Percentiles rank a stretch among this genome's conserved stretches.
These are phyloP conservation scores for Vanrija pseudolonga DNA, from an alignment of 1,284 basidiomycete species.

Conservation along the genomic window DNA sequence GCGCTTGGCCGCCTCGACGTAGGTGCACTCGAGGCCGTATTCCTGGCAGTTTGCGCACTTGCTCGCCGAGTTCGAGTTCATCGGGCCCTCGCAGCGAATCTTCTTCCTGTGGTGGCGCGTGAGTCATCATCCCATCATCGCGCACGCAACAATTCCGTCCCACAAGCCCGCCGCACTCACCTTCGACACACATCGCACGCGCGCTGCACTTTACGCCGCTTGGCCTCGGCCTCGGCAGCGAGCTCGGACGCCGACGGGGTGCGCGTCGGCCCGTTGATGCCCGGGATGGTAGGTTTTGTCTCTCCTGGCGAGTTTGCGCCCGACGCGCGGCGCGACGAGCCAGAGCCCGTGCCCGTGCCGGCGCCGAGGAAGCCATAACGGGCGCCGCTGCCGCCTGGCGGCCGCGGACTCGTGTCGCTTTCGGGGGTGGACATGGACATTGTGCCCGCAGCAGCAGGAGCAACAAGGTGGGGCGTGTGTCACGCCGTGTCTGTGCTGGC, in stretches of 20 bases:
- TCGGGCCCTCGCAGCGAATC: slow-evolving; percentile 50
- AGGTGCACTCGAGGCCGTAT: slow-evolving; percentile 70
- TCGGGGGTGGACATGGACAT: too few species aligned
- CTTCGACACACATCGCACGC: slow-evolving; percentile 48
- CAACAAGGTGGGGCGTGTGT: too few species aligned
- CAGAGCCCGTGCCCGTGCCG: too few species aligned
- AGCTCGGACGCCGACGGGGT: slow-evolving; percentile 9
- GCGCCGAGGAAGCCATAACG: too few species aligned
- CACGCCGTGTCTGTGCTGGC: too few species aligned
- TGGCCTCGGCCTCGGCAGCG: slow-evolving; percentile 23
- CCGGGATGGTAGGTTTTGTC: neutral
- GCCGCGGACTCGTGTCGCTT: neutral
- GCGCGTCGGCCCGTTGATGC: neutral
- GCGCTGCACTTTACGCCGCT: slow-evolving; percentile 32
- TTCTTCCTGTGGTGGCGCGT: slow-evolving; percentile 30
- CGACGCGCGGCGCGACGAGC: neutral
- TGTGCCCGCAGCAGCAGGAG: too few species aligned
- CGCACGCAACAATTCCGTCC: too few species aligned
- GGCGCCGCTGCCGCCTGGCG: neutral
- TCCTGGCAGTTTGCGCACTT: slow-evolving; percentile 73
- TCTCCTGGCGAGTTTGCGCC: neutral
- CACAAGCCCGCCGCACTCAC: neutral
- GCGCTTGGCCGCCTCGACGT: slow-evolving; percentile 70
- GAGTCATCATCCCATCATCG: slow-evolving; percentile 6
- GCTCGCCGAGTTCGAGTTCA: slow-evolving; percentile 34